These are phyloP conservation scores for Cystobasidium slooffiae DNA, from an alignment of 1,284 basidiomycete species.

Conservation along the genomic window DNA sequence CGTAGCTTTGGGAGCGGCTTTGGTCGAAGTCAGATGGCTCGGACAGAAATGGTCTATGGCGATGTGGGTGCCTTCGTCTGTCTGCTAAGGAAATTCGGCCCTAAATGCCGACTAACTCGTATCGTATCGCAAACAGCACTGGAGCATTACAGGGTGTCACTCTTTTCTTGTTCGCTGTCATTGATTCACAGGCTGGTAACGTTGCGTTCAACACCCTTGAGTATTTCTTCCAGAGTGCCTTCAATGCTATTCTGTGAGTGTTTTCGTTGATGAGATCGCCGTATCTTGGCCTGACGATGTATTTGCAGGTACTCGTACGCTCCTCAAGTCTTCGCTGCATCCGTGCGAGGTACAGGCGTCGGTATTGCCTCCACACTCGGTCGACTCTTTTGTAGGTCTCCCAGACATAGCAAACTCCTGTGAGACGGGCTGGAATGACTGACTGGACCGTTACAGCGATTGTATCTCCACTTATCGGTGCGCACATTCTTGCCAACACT, in stretches of 20 bases:
- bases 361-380: conserved; percentile 55
- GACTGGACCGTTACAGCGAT: background rate
- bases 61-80: conserved; percentile 12
- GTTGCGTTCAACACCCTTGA: conserved; percentile 50
- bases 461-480: conserved; percentile 28
- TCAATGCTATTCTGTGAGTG: conserved; percentile 53
- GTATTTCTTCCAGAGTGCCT: conserved; percentile 53
- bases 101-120: background rate
- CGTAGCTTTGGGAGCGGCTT: conserved; percentile 50
- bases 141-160: conserved; percentile 53
- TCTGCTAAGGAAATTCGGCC: no score
- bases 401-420: background rate
- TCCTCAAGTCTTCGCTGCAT: conserved; percentile 49
- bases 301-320: conserved; percentile 48
- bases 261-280: no score
- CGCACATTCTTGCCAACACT: conserved; percentile 40
- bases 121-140: conserved; percentile 40
- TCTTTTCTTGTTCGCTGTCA: conserved; percentile 54
- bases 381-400: conserved; percentile 47
- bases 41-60: conserved; percentile 55
- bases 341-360: conserved; percentile 54
- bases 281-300: no score
- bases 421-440: background rate
- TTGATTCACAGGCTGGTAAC: conserved; percentile 44
- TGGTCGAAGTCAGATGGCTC: conserved; percentile 54